phyloP scores from a whole-genome alignment of 345 rosid genomes.

The Punica granatum region DNA sequence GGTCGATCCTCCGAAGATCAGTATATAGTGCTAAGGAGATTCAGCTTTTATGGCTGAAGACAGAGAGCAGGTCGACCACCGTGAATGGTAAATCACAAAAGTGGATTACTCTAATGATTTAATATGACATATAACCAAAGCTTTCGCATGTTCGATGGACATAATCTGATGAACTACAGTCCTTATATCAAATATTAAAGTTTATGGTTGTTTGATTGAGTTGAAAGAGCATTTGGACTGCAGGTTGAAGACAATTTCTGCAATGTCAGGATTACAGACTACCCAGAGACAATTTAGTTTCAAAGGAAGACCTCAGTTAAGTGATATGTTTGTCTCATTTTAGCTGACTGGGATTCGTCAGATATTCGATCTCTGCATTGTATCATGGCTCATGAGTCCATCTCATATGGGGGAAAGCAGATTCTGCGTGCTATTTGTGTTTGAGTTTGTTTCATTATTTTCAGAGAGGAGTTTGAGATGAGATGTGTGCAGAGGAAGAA shows the following conservation, averaged over 20 bases:
- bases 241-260: slow-evolving; percentile 3
- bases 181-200: no score
- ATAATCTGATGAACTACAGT: background rate
- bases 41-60: no score
- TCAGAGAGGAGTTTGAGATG: slow-evolving; percentile 27
- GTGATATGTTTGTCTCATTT: background rate
- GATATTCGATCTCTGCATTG: background rate
- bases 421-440: background rate
- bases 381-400: no score
- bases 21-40: no score
- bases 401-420: no score
- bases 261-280: slow-evolving; percentile 1
- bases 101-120: no score
- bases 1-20: no score
- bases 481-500: slow-evolving; percentile 45
- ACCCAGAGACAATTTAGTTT: background rate
- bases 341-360: no score
- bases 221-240: background rate
- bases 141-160: background rate
- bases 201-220: background rate
- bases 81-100: no score
- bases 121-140: no score
- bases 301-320: slow-evolving; percentile 6
- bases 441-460: background rate
- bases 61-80: no score